Conservation (phyloP, 163 green algal species). For the Scenedesmus sp. region DNA sequence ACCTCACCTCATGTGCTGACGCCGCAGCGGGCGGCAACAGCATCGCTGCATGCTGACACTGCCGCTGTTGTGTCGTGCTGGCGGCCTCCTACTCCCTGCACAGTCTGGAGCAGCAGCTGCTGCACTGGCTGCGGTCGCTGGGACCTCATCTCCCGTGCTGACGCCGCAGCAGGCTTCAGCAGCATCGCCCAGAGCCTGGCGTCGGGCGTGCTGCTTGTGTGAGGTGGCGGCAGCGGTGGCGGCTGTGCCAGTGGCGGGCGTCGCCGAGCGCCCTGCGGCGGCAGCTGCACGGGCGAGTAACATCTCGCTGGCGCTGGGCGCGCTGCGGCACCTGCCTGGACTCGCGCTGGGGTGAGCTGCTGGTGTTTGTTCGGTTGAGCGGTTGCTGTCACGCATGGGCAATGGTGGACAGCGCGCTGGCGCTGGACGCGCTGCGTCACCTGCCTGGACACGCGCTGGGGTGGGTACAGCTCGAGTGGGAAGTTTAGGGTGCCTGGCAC, state of each 20-base stretch:
- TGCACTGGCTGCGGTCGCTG: conserved; percentile 37
- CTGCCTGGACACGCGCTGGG: neutral
- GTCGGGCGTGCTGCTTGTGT: conserved; percentile 37
- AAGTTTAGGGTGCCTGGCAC: too few species aligned
- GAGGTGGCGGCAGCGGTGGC: conserved; percentile 45
- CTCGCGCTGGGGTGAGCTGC: neutral
- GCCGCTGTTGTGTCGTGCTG: neutral
- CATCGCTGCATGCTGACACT: neutral
- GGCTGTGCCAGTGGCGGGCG: conserved; percentile 10
- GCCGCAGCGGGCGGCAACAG: neutral
- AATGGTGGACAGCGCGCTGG: too few species aligned
- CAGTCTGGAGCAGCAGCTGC: conserved; percentile 43
- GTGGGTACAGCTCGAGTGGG: neutral
- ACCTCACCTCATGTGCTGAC: too few species aligned
- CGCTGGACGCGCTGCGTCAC: conserved; percentile 28
- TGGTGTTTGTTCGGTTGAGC: too few species aligned
- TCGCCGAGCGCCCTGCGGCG: conserved; percentile 25
- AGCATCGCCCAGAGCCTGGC: neutral
- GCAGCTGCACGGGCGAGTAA: conserved; percentile 12
- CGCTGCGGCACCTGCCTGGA: conserved; percentile 35
- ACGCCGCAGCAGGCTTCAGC: conserved; percentile 30
- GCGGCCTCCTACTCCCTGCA: neutral
- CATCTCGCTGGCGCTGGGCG: conserved; percentile 7
- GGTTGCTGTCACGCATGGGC: too few species aligned
- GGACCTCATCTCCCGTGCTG: conserved; percentile 23